phyloP scores from a whole-genome alignment of 2,329 filamentous ascomycete species.

The Talaromyces sp. region DNA sequence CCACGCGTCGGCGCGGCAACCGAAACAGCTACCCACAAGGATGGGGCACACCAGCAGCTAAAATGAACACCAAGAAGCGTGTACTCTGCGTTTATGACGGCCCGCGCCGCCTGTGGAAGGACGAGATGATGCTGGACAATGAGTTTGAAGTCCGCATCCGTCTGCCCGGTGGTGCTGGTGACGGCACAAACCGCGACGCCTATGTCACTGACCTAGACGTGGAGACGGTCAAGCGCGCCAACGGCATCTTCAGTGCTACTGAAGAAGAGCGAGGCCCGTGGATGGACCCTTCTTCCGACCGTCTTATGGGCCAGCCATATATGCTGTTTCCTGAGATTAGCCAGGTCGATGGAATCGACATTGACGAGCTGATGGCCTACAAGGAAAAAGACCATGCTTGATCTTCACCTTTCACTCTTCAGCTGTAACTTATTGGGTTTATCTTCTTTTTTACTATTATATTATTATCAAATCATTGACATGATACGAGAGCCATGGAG shows the following conservation, averaged over 20 bases:
- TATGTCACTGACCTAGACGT: conserved; percentile 94
- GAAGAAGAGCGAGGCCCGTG: conserved; percentile 84
- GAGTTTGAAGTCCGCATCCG: conserved; percentile 89
- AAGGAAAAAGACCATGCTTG: not conserved
- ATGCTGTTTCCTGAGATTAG: conserved; percentile 24
- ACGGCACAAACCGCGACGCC: conserved; percentile 73
- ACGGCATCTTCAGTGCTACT: conserved; percentile 72
- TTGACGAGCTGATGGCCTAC: conserved; percentile 11
- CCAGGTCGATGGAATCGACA: conserved; percentile 28
- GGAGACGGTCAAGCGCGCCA: conserved; percentile 79
- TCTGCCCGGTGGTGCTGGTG: conserved; percentile 66
- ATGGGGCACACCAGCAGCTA: conserved; percentile 86
- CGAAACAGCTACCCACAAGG: conserved; percentile 87
- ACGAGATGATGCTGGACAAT: conserved; percentile 97
- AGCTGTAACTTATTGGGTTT: not conserved
- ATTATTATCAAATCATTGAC: not conserved
- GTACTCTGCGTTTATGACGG: conserved; percentile 92
- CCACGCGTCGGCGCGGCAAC: conserved; percentile 71
- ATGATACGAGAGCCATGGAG: not conserved
- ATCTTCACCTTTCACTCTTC: not conserved
- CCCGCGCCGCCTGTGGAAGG: conserved; percentile 80
- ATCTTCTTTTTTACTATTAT: not conserved
- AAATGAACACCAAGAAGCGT: conserved; percentile 98
- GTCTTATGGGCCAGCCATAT: conserved; percentile 30
- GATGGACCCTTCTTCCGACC: conserved; percentile 40